Conservation (phyloP, 495 filamentous ascomycete species). For the Endocarpon pusillum region DNA sequence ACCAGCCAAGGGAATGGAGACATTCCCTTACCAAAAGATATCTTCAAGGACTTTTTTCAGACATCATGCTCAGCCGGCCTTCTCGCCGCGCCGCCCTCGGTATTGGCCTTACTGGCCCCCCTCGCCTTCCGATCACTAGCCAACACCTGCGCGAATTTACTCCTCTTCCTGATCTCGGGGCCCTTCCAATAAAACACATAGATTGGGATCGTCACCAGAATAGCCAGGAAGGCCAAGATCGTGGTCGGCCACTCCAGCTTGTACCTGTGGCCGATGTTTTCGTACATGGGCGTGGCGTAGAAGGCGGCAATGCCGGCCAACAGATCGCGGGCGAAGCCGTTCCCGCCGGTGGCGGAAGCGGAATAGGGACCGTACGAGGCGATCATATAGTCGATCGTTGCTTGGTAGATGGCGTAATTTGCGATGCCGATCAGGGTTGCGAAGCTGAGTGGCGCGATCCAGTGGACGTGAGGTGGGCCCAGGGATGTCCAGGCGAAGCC, state of each 20-base stretch:
- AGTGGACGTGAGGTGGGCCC: constrained; percentile 37
- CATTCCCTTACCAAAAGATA: too few species aligned
- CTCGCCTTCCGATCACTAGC: constrained; percentile 32
- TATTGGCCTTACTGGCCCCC: too few species aligned
- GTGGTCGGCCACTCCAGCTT: constrained; percentile 54
- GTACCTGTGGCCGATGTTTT: constrained; percentile 40
- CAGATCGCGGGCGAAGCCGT: constrained; percentile 64
- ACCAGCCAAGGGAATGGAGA: too few species aligned
- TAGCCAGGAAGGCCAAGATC: constrained; percentile 51
- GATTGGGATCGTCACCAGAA: constrained; percentile 51
- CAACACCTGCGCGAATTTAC: constrained; percentile 59
- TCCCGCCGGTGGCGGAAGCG: constrained; percentile 54
- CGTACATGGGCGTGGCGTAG: constrained; percentile 53
- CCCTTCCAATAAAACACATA: constrained; percentile 69
- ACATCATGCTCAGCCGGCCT: too few species aligned
- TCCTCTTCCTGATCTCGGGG: constrained; percentile 46
- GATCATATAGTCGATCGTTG: constrained; percentile 62
- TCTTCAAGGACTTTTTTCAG: too few species aligned
- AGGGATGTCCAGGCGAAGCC: constrained; percentile 46
- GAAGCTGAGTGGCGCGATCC: constrained; percentile 50
- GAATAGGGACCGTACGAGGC: constrained; percentile 55
- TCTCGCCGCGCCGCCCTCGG: too few species aligned
- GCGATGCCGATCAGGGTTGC: constrained; percentile 48
- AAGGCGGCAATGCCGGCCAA: constrained; percentile 64
- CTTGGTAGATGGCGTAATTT: constrained; percentile 58